Evolutionary conservation across 768 basidiomycete species (phyloP), one percentile per base, ranked within the genome.

Genomic region (Russula sp.): DNA sequence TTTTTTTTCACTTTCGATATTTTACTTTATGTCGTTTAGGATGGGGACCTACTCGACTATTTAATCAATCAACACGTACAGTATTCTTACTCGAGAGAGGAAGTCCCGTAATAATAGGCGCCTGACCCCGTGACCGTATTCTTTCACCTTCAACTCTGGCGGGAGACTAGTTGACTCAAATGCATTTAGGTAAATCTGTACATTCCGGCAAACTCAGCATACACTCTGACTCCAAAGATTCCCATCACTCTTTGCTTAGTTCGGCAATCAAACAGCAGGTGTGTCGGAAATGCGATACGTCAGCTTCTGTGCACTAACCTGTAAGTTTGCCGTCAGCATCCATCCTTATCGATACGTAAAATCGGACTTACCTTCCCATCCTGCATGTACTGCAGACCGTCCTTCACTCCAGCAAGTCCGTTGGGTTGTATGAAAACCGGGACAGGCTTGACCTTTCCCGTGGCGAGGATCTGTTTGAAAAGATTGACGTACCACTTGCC

Each of bases 231-330:
- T 5, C n/a, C 2, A 16, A 22, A 3, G 22, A 22, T 46, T 46
- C 22, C 46, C 1, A 22, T 22, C 22, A n/a, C 22, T 10, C 36
- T 36, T 36, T 36, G 11, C 1, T 36, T 36, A 36, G 20, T 22
- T 8, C n/a, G 9, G 38, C 16, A 18, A 40, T 46, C 18, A 64
- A 40, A 64, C 2, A 22, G 28, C 46, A 11, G 67, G 65, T 1
- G 65, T 68, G 28, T 67, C 67, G 14, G 59, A 48, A 49, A 72
- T 64, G 26, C 68, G 62, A 62, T 73, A 73, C 16, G 73, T 73
- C 36, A 75, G 57, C 61, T 76, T 76, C 66, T 72, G 69, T 36
- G 65, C 75, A 57, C 71, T 74, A 34, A 71, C 62, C 69, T 70
- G 40, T 5, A 30, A 14, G 11, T 8, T 44, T 32, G 18, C 13